Evolutionary conservation across 306 rosid genomes (phyloP).

Genomic region (Cicer yamashitae): DNA sequence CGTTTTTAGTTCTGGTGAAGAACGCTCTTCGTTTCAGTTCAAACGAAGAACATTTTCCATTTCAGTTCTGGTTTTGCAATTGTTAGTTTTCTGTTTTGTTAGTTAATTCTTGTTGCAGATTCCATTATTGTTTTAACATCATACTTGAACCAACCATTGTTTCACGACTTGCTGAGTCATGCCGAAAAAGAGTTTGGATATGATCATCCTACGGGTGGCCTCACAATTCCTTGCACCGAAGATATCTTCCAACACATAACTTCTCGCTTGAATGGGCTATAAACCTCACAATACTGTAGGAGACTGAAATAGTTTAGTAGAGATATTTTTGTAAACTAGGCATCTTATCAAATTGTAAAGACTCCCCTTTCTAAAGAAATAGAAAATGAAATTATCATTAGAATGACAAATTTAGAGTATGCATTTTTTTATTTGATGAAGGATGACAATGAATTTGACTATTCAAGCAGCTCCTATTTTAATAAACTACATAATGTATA

Average conservation of each 20-base stretch:
- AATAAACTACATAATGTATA: too few relatives aligned
- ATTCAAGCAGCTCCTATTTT: background rate
- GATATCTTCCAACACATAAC: constrained; percentile 33
- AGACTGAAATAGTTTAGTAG: constrained; percentile 19
- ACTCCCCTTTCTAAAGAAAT: background rate
- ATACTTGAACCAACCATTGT: constrained; percentile 44
- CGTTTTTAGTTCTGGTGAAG: too few relatives aligned
- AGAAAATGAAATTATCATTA: constrained; percentile 2
- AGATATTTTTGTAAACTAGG: constrained; percentile 26
- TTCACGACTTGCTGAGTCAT: constrained; percentile 46
- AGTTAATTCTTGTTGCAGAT: too few relatives aligned
- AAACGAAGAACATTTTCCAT: too few relatives aligned
- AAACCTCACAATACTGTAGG: background rate
- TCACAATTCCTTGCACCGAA: constrained; percentile 46
- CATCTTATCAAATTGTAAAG: background rate
- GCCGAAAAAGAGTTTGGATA: constrained; percentile 49
- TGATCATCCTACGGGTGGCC: constrained; percentile 51
- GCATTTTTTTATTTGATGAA: background rate
- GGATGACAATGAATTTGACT: constrained; percentile 14
- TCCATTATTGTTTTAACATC: background rate
- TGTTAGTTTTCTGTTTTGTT: too few relatives aligned
- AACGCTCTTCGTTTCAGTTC: too few relatives aligned
- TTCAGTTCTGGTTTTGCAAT: too few relatives aligned
- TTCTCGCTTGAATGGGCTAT: constrained; percentile 38
- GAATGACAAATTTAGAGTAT: constrained; percentile 2